Conservation (phyloP, 768 basidiomycete genomes). For the Filobasidium wieringae region DNA sequence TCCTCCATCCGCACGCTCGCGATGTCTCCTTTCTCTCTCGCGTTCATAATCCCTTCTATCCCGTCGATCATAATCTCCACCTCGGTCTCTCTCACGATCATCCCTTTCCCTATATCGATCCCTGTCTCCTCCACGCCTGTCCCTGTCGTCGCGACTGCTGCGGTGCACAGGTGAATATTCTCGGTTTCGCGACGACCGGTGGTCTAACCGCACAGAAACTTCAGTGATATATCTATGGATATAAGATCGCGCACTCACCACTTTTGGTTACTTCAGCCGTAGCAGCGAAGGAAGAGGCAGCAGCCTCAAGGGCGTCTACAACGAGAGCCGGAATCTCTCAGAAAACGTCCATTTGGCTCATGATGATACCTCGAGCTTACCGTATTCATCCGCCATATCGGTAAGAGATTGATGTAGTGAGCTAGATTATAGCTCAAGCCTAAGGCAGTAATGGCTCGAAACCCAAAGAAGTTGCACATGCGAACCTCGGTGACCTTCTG, state of each 20-base stretch:
- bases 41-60: conserved; percentile 32
- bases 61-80: conserved; percentile 17
- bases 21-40: conserved; percentile 24
- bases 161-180: conserved; percentile 10
- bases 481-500: no score
- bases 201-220: no score
- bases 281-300: conserved; percentile 30
- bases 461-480: no score
- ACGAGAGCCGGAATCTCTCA: not conserved
- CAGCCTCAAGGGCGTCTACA: conserved; percentile 34
- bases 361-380: not conserved
- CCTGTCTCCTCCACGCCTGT: conserved; percentile 7
- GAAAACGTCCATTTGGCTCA: not conserved
- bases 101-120: conserved; percentile 3
- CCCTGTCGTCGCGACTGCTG: conserved; percentile 14
- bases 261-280: conserved; percentile 10
- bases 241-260: not conserved
- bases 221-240: no score
- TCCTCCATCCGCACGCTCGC: conserved; percentile 17
- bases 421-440: no score
- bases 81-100: conserved; percentile 18
- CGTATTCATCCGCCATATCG: conserved; percentile 15
- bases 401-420: no score
- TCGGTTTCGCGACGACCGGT: conserved; percentile 9
- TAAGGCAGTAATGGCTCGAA: no score